Evolutionary conservation across 176 grass and related monocot species (phyloP).

Genomic region (Elymus sibiricus): DNA sequence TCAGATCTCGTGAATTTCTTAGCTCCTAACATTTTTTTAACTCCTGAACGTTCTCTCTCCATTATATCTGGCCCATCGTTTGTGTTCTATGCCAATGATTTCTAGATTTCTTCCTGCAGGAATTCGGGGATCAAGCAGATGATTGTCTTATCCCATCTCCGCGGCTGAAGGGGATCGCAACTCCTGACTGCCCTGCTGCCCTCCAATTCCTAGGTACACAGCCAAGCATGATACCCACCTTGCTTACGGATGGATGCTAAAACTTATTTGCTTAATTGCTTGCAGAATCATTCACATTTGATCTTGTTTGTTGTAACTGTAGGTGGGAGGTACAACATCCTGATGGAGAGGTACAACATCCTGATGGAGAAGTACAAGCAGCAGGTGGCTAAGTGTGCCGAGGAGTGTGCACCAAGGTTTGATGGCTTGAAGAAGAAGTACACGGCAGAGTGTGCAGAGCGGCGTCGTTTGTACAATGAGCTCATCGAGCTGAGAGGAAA

Average conservation of each 20-base stretch:
- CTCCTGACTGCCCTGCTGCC: conserved; percentile 43
- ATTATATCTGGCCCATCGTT: not conserved
- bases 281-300: not conserved
- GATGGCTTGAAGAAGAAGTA: conserved; percentile 77
- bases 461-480: conserved; percentile 71
- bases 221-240: not conserved
- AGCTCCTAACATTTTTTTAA: not conserved
- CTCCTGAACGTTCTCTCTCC: not conserved
- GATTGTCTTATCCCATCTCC: conserved; percentile 43
- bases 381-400: conserved; percentile 42
- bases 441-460: conserved; percentile 43
- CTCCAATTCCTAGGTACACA: conserved; percentile 61
- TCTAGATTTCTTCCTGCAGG: conserved; percentile 28
- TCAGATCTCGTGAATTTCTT: not conserved
- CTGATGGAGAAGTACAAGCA: conserved; percentile 37
- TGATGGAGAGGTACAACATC: conserved; percentile 42
- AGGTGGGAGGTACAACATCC: conserved; percentile 62
- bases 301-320: conserved; percentile 34
- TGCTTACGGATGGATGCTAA: not conserved
- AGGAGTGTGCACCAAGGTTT: conserved; percentile 60
- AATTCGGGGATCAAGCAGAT: conserved; percentile 33
- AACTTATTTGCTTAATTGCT: not conserved
- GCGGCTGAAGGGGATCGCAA: conserved; percentile 46
- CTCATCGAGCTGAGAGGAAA: conserved; percentile 87
- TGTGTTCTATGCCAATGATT: not conserved